Evolutionary conservation across 352 stramenopile species (phyloP), one percentile per base, ranked within the genome.

Genomic region (Phytophthora rubi): DNA sequence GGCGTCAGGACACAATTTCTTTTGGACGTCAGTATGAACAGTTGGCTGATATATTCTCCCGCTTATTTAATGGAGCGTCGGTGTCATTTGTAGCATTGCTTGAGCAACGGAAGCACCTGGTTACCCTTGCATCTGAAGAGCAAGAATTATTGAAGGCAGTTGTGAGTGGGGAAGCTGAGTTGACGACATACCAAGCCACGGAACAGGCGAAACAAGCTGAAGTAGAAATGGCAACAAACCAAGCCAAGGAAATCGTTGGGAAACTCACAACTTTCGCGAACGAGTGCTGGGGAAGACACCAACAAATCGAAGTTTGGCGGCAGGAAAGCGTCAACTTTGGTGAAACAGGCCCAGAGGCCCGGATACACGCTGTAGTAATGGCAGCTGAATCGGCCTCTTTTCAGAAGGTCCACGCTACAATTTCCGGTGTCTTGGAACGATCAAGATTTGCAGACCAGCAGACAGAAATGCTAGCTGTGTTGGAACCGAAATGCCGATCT

Each of bases 1-100:
- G 87, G 15, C 74, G 81, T 13, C 81, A 91, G 55, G 83, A 91
- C 51, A 89, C 83, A 0, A 81, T 77, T 12, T 58, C 30, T 1
- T 93, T 91, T 69, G 75, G 77, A 7, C 63, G 69, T 12, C 55
- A 79, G 23, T 81, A 89, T 23, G 82, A 75, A 5, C 33, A 62
- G 4, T 59, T 62, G 6, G 53, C 74, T 16, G 58, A 75, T 12
- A 48, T 48, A 7, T 59, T 89, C 39, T 66, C 60, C 0, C 42
- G 18, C 4, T 30, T 48, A 51, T 1, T 86, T 13, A 61, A 72
- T 26, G 54, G 44, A 44, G 42, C 56, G 9, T 62, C 63, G 33
- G 44, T 76, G 9, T 67, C 71, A 4, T 66, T 83, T 54, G 55
- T 18, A 0, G 26, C 16, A 1, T 55, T 85, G 28, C 53, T 77